Percentiles rank a stretch among this genome's conserved stretches.
Evolutionary conservation across 1,139 yeast species (phyloP).

Genomic region (Candida sp.): DNA sequence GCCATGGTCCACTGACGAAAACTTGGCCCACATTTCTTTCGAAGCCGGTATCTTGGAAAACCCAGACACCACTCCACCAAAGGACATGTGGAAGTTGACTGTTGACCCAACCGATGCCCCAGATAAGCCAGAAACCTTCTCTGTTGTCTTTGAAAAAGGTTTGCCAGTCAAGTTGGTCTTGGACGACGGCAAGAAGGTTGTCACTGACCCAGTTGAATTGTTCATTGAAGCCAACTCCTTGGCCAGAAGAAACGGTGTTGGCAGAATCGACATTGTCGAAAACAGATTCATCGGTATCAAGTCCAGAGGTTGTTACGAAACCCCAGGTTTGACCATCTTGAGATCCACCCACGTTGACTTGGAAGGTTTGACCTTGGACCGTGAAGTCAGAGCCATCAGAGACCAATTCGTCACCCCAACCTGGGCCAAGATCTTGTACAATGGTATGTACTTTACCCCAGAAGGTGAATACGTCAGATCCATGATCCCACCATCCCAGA

Average conservation of each 20-base stretch:
- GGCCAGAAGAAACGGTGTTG: slow-evolving; percentile 99
- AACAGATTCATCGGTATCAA: slow-evolving; percentile 98
- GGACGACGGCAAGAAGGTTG: slow-evolving; percentile 58
- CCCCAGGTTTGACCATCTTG: slow-evolving; percentile 96
- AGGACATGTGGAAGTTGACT: slow-evolving; percentile 99
- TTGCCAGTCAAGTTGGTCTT: slow-evolving; percentile 81
- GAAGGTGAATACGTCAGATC: slow-evolving; percentile 96
- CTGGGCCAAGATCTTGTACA: slow-evolving; percentile 89
- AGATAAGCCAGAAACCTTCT: slow-evolving; percentile 85
- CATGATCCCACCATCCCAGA: slow-evolving; percentile 94
- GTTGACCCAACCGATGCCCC: slow-evolving; percentile 98
- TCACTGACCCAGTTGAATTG: slow-evolving; percentile 89
- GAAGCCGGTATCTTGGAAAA: slow-evolving; percentile 99
- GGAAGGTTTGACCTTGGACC: slow-evolving; percentile 96
- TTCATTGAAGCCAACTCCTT: slow-evolving; percentile 92
- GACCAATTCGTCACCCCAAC: slow-evolving; percentile 95
- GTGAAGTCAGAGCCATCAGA: slow-evolving; percentile 97
- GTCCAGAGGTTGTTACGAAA: slow-evolving; percentile 99
- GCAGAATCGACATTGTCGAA: slow-evolving; percentile 98
- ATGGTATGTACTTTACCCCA: slow-evolving; percentile 98
- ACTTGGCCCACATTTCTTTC: slow-evolving; percentile 97
- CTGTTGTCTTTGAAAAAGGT: slow-evolving; percentile 85
- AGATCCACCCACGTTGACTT: slow-evolving; percentile 95
- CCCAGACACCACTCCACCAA: slow-evolving; percentile 98
- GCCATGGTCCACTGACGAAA: slow-evolving; percentile 99